phyloP scores from a whole-genome alignment of 1,284 basidiomycete species.

The Melampsora larici-populina region DNA sequence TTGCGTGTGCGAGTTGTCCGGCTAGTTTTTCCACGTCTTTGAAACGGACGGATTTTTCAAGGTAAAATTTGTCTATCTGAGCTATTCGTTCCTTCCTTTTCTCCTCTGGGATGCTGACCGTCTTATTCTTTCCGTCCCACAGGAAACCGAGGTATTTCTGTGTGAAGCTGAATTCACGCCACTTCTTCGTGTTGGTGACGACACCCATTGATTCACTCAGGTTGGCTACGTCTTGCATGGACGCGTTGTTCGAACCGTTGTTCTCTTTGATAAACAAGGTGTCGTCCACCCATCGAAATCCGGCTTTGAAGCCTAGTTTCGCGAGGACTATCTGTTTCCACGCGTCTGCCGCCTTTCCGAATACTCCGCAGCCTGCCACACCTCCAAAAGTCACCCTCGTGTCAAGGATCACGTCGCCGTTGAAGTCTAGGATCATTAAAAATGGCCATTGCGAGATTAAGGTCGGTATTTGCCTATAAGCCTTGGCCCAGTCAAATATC shows the following conservation, averaged over 20 bases:
- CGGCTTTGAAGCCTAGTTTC: background rate
- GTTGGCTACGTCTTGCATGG: background rate
- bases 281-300: slow-evolving; percentile 9
- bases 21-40: background rate
- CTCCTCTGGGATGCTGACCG: background rate
- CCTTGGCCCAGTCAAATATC: too few relatives aligned
- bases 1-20: too few relatives aligned
- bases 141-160: slow-evolving; percentile 13
- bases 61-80: background rate
- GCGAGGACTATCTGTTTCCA: background rate
- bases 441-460: too few relatives aligned
- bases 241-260: too few relatives aligned
- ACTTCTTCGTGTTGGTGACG: background rate
- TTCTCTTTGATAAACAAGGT: background rate
- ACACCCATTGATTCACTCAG: background rate
- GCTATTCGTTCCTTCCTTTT: background rate
- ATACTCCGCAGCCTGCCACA: background rate
- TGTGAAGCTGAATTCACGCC: background rate
- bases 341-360: background rate
- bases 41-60: too few relatives aligned
- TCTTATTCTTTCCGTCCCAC: background rate
- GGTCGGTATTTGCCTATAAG: too few relatives aligned
- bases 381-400: background rate
- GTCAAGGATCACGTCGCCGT: background rate
- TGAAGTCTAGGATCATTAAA: too few relatives aligned